Conservation (phyloP, 1,284 basidiomycete genomes). For the Puccinia polysora region DNA sequence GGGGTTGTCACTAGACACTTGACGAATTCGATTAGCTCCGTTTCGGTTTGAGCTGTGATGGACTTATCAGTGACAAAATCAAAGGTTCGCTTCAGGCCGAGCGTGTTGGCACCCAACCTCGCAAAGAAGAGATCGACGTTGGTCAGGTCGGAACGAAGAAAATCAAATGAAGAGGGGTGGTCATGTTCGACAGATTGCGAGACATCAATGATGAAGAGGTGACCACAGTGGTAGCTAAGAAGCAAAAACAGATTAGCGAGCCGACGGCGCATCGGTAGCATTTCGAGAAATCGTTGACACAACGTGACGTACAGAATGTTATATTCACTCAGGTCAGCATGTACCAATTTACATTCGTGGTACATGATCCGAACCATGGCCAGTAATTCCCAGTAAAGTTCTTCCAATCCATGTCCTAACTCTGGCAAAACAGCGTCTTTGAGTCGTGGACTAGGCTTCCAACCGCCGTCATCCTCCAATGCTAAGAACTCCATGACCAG, state of each 20-base stretch:
- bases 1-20: conserved; percentile 47
- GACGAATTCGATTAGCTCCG: conserved; percentile 52
- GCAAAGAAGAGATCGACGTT: conserved; percentile 92
- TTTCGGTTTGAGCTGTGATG: conserved; percentile 42
- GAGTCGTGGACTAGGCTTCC: conserved; percentile 59
- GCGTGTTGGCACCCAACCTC: conserved; percentile 66
- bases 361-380: conserved; percentile 78
- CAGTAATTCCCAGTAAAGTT: conserved; percentile 75
- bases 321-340: conserved; percentile 97
- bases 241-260: background rate
- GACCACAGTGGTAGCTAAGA: conserved; percentile 58
- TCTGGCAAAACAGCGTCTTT: conserved; percentile 74
- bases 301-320: conserved; percentile 75
- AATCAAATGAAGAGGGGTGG: conserved; percentile 92
- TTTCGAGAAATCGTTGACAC: background rate
- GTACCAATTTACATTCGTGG: conserved; percentile 84
- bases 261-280: background rate
- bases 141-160: conserved; percentile 82
- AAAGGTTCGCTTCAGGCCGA: conserved; percentile 79
- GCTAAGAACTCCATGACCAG: conserved; percentile 94
- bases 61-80: conserved; percentile 73
- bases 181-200: conserved; percentile 98
- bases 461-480: conserved; percentile 60
- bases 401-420: conserved; percentile 55
- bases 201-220: conserved; percentile 94